Conservation (phyloP, 352 stramenopile species). For the Pythium biforme region DNA sequence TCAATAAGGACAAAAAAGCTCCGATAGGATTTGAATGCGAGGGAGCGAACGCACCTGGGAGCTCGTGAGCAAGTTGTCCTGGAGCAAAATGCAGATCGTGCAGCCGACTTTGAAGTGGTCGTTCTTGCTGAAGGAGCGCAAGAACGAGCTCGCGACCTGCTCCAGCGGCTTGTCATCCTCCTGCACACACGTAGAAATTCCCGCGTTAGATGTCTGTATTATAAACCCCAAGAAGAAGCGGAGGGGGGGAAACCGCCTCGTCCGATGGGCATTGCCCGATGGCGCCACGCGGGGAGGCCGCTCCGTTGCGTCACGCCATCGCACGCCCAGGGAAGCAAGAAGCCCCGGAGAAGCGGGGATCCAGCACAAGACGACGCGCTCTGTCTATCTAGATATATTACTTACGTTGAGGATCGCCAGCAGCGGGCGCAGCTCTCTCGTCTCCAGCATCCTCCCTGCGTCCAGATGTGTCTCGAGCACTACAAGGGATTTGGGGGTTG, state of each 20-base stretch:
- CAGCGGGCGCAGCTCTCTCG: constrained; percentile 75
- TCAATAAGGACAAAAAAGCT: too few species aligned
- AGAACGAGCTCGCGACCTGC: constrained; percentile 63
- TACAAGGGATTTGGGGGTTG: constrained; percentile 18
- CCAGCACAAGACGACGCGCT: neutral
- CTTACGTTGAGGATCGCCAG: constrained; percentile 83
- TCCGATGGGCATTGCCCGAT: too few species aligned
- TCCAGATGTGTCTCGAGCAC: neutral
- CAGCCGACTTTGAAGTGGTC: constrained; percentile 91
- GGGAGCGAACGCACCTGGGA: constrained; percentile 55
- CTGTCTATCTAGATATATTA: constrained; percentile 4
- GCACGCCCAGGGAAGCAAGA: neutral
- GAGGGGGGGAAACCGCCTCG: too few species aligned
- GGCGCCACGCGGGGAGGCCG: neutral
- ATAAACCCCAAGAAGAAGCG: neutral
- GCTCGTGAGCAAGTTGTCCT: constrained; percentile 90
- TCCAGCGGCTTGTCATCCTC: constrained; percentile 85
- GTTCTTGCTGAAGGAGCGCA: constrained; percentile 84
- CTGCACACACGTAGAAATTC: constrained; percentile 30
- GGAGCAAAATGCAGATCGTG: constrained; percentile 86
- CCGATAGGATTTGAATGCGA: neutral
- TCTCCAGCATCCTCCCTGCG: constrained; percentile 60
- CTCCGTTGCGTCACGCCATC: constrained; percentile 8
- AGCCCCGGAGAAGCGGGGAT: too few species aligned
- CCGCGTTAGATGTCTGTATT: constrained; percentile 15